Evolutionary conservation across 441 rosid genomes (phyloP).

Genomic region (Populus tomentosa): DNA sequence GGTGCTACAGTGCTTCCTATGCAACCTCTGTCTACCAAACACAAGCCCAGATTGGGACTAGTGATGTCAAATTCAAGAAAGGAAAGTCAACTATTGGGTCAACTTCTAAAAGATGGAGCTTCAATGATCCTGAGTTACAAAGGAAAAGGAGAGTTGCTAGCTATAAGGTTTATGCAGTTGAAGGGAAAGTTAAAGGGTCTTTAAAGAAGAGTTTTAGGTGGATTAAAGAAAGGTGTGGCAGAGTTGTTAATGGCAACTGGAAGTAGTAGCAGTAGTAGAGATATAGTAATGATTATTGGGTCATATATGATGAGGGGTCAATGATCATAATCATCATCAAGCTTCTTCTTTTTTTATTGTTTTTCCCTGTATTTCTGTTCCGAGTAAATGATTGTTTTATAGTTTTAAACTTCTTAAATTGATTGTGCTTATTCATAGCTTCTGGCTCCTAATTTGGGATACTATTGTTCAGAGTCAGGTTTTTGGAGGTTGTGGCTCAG

Average conservation of each 20-base stretch:
- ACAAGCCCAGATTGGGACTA: conserved; percentile 23
- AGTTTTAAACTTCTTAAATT: not conserved
- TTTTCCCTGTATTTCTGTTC: not conserved
- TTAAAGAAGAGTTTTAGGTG: conserved; percentile 60
- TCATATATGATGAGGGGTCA: too few species aligned
- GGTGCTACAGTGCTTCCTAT: conserved; percentile 58
- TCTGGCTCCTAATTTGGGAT: too few species aligned
- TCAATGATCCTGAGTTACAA: conserved; percentile 57
- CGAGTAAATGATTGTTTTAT: conserved; percentile 9
- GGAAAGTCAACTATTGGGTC: conserved; percentile 41
- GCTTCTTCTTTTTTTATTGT: too few species aligned
- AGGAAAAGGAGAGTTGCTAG: conserved; percentile 67
- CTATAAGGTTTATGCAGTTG: conserved; percentile 64
- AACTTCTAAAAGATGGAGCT: conserved; percentile 44
- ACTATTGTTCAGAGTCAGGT: too few species aligned
- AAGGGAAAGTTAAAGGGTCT: conserved; percentile 68
- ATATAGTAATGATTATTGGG: not conserved
- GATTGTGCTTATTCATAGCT: not conserved
- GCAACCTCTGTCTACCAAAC: conserved; percentile 31
- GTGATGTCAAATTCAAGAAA: conserved; percentile 38
- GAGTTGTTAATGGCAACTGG: conserved; percentile 41
- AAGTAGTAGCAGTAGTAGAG: not conserved
- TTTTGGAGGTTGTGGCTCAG: too few species aligned
- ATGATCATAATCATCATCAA: too few species aligned
- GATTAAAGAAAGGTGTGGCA: conserved; percentile 46